Conservation (phyloP, 192 early-diverging fungal species). For the Rhizophagus clarus region DNA sequence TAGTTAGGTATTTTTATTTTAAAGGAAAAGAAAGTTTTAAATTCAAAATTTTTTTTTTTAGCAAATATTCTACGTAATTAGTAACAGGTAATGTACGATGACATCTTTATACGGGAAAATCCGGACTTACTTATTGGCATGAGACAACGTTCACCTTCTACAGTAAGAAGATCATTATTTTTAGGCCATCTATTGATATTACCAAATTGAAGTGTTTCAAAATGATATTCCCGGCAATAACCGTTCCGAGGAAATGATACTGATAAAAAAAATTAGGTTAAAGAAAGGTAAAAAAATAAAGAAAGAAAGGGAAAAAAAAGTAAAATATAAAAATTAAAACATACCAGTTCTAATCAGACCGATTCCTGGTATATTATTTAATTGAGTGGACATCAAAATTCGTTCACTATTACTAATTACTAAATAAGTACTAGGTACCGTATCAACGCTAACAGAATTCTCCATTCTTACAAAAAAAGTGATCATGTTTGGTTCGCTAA, state of each 20-base stretch:
- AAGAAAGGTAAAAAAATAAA: neutral
- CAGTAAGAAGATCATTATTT: neutral
- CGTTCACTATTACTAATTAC: neutral
- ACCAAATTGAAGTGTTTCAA: neutral
- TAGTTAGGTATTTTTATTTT: no score
- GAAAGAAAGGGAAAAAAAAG: neutral
- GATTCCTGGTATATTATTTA: neutral
- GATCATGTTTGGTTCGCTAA: neutral
- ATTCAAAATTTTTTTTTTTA: no score
- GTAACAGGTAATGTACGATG: neutral
- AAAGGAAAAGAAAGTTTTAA: neutral
- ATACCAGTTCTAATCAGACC: slow-evolving; percentile 13
- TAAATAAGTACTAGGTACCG: neutral
- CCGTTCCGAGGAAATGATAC: neutral
- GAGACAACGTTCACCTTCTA: slow-evolving; percentile 16
- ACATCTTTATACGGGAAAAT: neutral
- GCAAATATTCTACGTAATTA: no score
- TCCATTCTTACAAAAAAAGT: slow-evolving; percentile 19
- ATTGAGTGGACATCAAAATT: neutral
- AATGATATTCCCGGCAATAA: slow-evolving; percentile 12
- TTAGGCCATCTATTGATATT: slow-evolving; percentile 10
- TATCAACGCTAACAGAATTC: neutral
- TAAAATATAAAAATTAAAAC: neutral
- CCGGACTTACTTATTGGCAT: slow-evolving; percentile 14
- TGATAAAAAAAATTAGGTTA: neutral